Base-by-base conservation (phyloP, 78 protist genomes). In the Tieghemostelium lacteum region DNA sequence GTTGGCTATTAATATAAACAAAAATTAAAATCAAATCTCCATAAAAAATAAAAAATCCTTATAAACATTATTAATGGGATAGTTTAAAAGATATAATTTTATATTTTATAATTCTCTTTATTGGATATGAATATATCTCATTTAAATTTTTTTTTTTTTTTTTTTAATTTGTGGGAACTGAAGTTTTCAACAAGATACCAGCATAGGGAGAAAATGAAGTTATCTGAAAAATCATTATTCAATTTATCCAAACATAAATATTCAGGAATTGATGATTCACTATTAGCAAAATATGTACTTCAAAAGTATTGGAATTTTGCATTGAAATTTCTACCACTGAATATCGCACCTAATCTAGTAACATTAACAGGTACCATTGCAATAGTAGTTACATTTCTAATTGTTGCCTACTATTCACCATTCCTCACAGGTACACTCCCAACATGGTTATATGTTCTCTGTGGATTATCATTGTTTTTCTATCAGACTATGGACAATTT, bases 401-500 rank as follows among this genome's bases (percentile, higher is more conserved):
- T 69, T 20, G 91, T 83, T 58, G 76, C 67, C 55, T 66, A 29
- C 26, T 88, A 74, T 29, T 75, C 88, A 24, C 93, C 93, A 22
- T 7, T 49, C 2, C 24, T 66, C 24, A 74, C 64, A 33, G 93
- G 93, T n/a, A 17, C 26, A 6, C 40, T 77, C 26, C 93, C 93
- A 22, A 60, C 73, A 50, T 88, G 93, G 93, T 37, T 77, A 3
- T 88, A 73, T 37, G 45, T 70, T 26, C 55, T 91, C 17, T 55
- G 66, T 54, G 94, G 89, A 24, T 67, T 77, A 29, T 20, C 87
- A 26, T 52, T 91, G 61, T 91, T 91, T 57, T 75, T 91, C 66
- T 91, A 91, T 70, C 94, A 91, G 60, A 91, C 94, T 8, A 69
- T 91, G 78, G 94, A 91, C 57, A 76, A 74, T 28, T 22, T 91